Conservation (phyloP, 345 rosid species). For the Schrenkiella parvula region DNA sequence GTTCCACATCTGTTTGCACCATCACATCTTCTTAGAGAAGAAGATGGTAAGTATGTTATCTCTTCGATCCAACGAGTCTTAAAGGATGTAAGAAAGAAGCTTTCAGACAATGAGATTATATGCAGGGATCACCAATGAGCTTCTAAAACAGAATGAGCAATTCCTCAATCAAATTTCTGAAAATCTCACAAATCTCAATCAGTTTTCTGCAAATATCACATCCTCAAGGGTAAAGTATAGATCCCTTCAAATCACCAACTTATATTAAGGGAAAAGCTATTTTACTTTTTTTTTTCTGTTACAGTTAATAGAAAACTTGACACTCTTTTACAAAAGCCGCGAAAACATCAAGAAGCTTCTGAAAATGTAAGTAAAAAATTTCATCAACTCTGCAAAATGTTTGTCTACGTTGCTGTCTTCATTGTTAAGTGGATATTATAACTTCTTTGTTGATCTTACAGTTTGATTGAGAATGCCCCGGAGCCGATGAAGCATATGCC, state of each 20-base stretch:
- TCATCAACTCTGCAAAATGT: not conserved
- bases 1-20: not conserved
- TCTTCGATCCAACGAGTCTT: not conserved
- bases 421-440: not conserved
- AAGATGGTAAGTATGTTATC: slow-evolving; percentile 3
- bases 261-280: not conserved
- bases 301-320: slow-evolving; percentile 43
- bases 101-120: not conserved
- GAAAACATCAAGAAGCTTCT: slow-evolving; percentile 39
- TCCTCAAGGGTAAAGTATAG: slow-evolving; percentile 38
- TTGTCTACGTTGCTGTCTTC: not conserved
- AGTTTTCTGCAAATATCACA: too few relatives aligned
- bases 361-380: slow-evolving; percentile 34
- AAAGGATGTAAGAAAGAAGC: not conserved
- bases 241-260: not conserved
- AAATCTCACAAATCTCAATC: slow-evolving; percentile 59
- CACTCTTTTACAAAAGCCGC: slow-evolving; percentile 39
- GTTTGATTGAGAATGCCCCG: slow-evolving; percentile 45
- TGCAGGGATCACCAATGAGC: slow-evolving; percentile 37
- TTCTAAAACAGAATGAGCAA: slow-evolving; percentile 59
- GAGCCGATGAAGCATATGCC: slow-evolving; percentile 82
- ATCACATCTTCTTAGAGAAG: not conserved
- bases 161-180: slow-evolving; percentile 46
- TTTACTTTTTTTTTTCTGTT: not conserved
- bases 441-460: slow-evolving; percentile 28